phyloP scores from a whole-genome alignment of 2,329 filamentous ascomycete species.

The Alternaria triticina region DNA sequence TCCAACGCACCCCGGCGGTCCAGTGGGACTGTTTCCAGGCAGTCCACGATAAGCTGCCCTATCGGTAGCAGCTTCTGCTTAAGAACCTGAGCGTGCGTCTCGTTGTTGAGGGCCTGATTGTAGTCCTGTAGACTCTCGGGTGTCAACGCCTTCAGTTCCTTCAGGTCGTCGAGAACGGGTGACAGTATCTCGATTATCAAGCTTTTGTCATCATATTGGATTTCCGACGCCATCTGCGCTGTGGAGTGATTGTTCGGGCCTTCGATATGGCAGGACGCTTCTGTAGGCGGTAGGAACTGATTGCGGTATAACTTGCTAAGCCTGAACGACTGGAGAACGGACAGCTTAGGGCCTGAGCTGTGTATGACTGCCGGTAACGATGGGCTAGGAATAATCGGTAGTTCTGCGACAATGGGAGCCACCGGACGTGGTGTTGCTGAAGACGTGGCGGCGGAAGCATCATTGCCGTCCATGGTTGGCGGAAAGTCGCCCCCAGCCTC shows the following conservation, averaged over 20 bases:
- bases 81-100: slow-evolving; percentile 20
- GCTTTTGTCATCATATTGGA: neutral
- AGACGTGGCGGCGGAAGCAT: neutral
- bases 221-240: neutral
- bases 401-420: neutral
- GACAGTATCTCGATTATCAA: slow-evolving; percentile 6
- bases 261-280: neutral
- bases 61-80: slow-evolving; percentile 22
- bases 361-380: neutral
- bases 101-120: slow-evolving; percentile 7
- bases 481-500: neutral
- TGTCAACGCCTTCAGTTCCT: slow-evolving; percentile 15
- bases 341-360: neutral
- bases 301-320: neutral
- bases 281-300: neutral
- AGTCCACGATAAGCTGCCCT: slow-evolving; percentile 13
- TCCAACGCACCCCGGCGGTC: slow-evolving; percentile 11
- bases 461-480: neutral
- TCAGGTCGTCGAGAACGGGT: slow-evolving; percentile 11
- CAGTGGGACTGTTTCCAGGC: neutral
- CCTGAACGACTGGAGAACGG: neutral
- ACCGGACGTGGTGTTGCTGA: neutral
- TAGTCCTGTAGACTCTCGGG: slow-evolving; percentile 12
- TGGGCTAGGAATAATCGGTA: neutral
- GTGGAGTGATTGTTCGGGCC: neutral